These are phyloP conservation scores for Prinsepia uniflora DNA, from an alignment of 306 rosid genomes.

Conservation along the genomic window DNA sequence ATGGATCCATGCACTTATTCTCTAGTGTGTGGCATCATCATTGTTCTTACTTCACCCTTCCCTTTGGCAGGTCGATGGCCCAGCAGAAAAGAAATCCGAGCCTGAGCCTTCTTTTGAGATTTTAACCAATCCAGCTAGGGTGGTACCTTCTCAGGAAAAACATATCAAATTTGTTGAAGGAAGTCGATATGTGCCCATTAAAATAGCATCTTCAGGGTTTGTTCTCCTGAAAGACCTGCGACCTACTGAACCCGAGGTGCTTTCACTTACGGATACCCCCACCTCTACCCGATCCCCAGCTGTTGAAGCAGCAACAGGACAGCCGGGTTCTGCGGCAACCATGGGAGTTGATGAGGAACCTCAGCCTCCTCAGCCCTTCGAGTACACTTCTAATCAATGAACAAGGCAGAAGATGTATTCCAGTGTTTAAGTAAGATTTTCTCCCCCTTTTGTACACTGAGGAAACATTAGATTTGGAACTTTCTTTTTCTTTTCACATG, in stretches of 20 bases:
- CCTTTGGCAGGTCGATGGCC: slow-evolving; percentile 64
- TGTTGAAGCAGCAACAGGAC: slow-evolving; percentile 63
- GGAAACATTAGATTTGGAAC: neutral
- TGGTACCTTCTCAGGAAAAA: slow-evolving; percentile 95
- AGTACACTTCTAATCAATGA: slow-evolving; percentile 45
- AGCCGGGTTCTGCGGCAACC: slow-evolving; percentile 68
- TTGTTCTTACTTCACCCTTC: neutral
- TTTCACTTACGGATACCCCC: slow-evolving; percentile 76
- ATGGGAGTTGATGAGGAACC: slow-evolving; percentile 97
- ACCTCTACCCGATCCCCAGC: slow-evolving; percentile 65
- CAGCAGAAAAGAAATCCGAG: slow-evolving; percentile 77
- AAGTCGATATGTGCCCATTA: slow-evolving; percentile 85
- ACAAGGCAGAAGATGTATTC: neutral
- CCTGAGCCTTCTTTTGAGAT: slow-evolving; percentile 86
- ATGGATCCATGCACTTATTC: neutral
- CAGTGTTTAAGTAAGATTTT: neutral
- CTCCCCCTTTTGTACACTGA: neutral
- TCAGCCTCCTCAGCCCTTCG: slow-evolving; percentile 90
- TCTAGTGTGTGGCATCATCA: slow-evolving; percentile 3
- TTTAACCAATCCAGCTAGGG: slow-evolving; percentile 92
- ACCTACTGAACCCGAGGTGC: slow-evolving; percentile 88
- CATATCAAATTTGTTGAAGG: slow-evolving; percentile 68
- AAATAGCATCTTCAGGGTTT: slow-evolving; percentile 88
- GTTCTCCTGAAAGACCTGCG: slow-evolving; percentile 79
- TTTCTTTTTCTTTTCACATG: neutral